A percentile compares a stretch with the other conserved stretches of the same genome.
These are phyloP conservation scores for Inonotus obliquus DNA, from an alignment of 1,284 basidiomycete species.

Conservation along the genomic window DNA sequence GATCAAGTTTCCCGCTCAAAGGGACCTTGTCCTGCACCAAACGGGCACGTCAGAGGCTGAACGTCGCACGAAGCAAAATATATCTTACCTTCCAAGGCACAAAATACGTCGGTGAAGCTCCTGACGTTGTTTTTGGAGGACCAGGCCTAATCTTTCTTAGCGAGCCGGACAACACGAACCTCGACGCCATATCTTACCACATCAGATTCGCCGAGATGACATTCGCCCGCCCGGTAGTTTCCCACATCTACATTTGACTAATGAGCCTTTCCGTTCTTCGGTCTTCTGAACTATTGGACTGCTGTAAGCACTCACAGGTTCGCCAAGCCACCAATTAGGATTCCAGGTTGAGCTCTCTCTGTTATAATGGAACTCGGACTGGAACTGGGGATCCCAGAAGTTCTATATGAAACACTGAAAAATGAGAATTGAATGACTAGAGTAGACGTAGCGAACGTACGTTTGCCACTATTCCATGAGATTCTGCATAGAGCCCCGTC, in stretches of 20 bases:
- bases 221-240: slow-evolving; percentile 71
- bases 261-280: background rate
- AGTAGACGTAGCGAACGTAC: slow-evolving; percentile 35
- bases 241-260: slow-evolving; percentile 67
- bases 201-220: slow-evolving; percentile 82
- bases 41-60: background rate
- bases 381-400: slow-evolving; percentile 73
- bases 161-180: slow-evolving; percentile 6
- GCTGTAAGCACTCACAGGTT: slow-evolving; percentile 75
- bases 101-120: slow-evolving; percentile 67
- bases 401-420: slow-evolving; percentile 43
- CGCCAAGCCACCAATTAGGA: slow-evolving; percentile 80
- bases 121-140: slow-evolving; percentile 63
- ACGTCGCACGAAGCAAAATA: background rate
- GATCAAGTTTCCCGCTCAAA: slow-evolving; percentile 62
- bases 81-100: slow-evolving; percentile 64
- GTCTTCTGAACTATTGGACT: background rate
- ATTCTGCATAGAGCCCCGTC: slow-evolving; percentile 85
- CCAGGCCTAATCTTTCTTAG: slow-evolving; percentile 57
- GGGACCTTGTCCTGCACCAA: slow-evolving; percentile 51
- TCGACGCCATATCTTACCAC: slow-evolving; percentile 54
- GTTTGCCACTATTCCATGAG: slow-evolving; percentile 88
- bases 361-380: slow-evolving; percentile 69
- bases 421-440: background rate
- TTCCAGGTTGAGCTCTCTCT: slow-evolving; percentile 57